Conservation (phyloP, 1,284 basidiomycete species). For the Leccinum subrobustum region DNA sequence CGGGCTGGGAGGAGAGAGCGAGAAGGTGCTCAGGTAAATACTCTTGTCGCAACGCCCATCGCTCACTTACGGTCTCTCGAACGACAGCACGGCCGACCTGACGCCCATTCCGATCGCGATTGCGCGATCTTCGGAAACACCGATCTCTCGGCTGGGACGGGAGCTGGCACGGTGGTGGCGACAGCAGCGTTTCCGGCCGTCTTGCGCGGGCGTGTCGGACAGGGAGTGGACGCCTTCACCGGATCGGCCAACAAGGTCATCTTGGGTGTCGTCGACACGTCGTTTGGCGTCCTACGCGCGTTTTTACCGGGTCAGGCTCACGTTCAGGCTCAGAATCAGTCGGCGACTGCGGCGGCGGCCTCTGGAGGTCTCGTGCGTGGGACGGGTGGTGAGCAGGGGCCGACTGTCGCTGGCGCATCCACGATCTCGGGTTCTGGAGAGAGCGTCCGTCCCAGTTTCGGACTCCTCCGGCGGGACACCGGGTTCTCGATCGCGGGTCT, state of each 20-base stretch:
- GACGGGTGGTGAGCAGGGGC: background rate
- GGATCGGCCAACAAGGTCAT: constrained; percentile 85
- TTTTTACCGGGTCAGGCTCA: constrained; percentile 44
- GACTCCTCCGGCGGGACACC: constrained; percentile 66
- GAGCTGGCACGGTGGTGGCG: background rate
- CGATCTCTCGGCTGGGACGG: constrained; percentile 20
- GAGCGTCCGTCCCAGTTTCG: constrained; percentile 46
- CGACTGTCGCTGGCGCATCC: too few relatives aligned
- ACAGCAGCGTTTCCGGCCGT: background rate
- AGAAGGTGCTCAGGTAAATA: constrained; percentile 54
- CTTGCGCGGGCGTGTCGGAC: constrained; percentile 74
- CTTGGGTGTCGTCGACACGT: constrained; percentile 82
- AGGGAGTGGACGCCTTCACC: constrained; percentile 80
- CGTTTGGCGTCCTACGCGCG: constrained; percentile 76
- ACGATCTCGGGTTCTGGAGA: background rate
- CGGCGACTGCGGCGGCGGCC: background rate
- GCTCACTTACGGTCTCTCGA: background rate
- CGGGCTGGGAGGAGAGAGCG: constrained; percentile 70
- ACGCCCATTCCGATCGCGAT: constrained; percentile 66
- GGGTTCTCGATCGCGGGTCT: constrained; percentile 82
- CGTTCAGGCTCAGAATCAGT: background rate
- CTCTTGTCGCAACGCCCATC: background rate
- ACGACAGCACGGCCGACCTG: constrained; percentile 64
- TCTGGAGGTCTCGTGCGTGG: background rate
- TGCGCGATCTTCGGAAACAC: constrained; percentile 14